A percentile compares a stretch with the other conserved stretches of the same genome.
Conservation (phyloP, 73 alveolate species). For the Durusdinium trenchii region DNA sequence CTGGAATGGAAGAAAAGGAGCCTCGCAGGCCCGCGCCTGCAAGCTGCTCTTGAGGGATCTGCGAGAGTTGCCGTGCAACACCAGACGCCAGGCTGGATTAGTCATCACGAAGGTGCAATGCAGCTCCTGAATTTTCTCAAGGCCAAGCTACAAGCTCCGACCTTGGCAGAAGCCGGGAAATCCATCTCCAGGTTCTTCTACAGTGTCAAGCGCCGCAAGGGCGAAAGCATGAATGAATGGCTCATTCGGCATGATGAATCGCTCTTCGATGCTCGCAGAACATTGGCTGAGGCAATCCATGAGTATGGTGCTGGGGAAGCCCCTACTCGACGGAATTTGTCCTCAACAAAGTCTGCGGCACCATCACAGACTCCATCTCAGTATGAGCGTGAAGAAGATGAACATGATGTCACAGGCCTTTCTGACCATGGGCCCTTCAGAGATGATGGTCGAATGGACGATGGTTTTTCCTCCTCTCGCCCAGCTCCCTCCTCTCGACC, state of each 20-base stretch:
- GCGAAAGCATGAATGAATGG: constrained; percentile 25
- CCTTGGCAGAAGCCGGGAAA: constrained; percentile 14
- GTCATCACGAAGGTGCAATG: background rate
- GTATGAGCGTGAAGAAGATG: background rate
- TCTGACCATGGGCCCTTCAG: too few relatives aligned
- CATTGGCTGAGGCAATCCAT: background rate
- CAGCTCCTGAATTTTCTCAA: background rate
- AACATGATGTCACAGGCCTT: too few relatives aligned
- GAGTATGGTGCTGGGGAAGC: background rate
- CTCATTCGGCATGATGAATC: background rate
- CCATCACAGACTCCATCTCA: too few relatives aligned
- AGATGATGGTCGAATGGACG: background rate
- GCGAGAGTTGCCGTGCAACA: background rate
- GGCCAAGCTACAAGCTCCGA: background rate
- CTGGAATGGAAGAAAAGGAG: constrained; percentile 25
- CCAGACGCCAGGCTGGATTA: constrained; percentile 37
- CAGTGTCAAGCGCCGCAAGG: constrained; percentile 1
- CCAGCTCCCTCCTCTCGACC: too few relatives aligned
- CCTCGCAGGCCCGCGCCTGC: background rate
- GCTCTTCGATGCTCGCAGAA: background rate
- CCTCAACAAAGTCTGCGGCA: too few relatives aligned
- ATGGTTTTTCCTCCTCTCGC: too few relatives aligned
- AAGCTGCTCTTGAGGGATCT: constrained; percentile 18
- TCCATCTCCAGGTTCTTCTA: constrained; percentile 18
- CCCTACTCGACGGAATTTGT: too few relatives aligned